Evolutionary conservation across 2,329 filamentous ascomycete species (phyloP), one percentile per base, ranked within the genome.

Genomic region (Aspergillus sergii): DNA sequence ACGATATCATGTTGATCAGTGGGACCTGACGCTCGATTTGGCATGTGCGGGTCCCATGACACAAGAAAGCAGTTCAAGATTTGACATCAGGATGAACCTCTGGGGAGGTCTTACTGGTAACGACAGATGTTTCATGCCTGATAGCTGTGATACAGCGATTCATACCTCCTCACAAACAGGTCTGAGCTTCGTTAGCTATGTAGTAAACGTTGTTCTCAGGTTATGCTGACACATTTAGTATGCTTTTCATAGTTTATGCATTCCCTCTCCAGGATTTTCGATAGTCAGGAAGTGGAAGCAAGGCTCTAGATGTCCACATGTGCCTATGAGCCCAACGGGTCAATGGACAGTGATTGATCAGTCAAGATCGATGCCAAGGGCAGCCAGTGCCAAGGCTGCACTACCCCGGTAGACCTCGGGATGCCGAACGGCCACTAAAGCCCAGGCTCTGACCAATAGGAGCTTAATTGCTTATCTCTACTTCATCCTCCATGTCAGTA

Each of bases 391-490:
- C 61, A 69, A 63, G 64, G n/a, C 59, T 65, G 62, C 50, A n/a
- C n/a, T 36, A 60, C 62, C 56, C 28, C 51, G 30, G 34, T 32
- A 39, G 16, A 32, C 45, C 50, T 66, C 68, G 67, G 68, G 70
- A 70, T 71, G 66, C 70, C 64, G 66, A 68, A 59, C 45, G 14
- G 46, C 10, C 51, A 54, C 50, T 5, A 39, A n/a, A 41, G 5
- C 23, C 32, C 8, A 4, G 34, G 16, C 16, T 23, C 48, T 60
- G 55, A 54, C 72, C 71, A 74, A 74, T 74, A 59, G 63, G 54
- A 54, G 55, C 16, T 8, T 10, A 3, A 32, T 57, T 63, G 64
- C 71, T 73, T 75, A 75, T 75, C 73, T 70, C 28, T 63, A 51
- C 62, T 53, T 59, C 55, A 7, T 46, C 43, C n/a, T 30, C 58